These are phyloP conservation scores for Botrytis sinoallii DNA, from an alignment of 2,329 filamentous ascomycete species.

Conservation along the genomic window DNA sequence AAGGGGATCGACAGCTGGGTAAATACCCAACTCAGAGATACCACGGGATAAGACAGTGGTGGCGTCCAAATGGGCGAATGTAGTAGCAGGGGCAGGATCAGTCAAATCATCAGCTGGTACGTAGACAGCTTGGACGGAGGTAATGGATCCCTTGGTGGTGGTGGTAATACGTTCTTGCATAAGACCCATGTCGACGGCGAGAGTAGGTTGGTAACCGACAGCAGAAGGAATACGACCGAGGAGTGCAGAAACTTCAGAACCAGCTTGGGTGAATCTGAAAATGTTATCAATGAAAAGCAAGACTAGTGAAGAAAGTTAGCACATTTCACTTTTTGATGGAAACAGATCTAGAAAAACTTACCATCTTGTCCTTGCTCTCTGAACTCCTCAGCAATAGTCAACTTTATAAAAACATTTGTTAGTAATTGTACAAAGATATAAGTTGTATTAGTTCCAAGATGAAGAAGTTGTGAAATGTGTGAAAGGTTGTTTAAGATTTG, in stretches of 20 bases:
- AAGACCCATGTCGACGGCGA: slow-evolving; percentile 96
- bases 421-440: not conserved
- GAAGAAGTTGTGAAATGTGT: not conserved
- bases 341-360: slow-evolving; percentile 42
- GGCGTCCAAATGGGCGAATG: slow-evolving; percentile 99
- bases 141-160: slow-evolving; percentile 99
- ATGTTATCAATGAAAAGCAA: slow-evolving; percentile 99
- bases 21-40: slow-evolving; percentile 99
- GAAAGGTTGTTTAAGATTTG: not conserved
- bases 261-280: slow-evolving; percentile 99
- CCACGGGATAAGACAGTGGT: slow-evolving; percentile 99
- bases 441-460: not conserved
- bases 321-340: not conserved
- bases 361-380: slow-evolving; percentile 79
- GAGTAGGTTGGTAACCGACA: slow-evolving; percentile 99
- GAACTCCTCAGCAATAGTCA: slow-evolving; percentile 80
- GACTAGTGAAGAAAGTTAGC: slow-evolving; percentile 53
- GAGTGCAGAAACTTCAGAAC: slow-evolving; percentile 99
- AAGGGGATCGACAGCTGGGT: slow-evolving; percentile 98
- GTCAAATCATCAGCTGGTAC: slow-evolving; percentile 99
- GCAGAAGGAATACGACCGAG: slow-evolving; percentile 99
- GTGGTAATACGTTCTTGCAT: slow-evolving; percentile 99
- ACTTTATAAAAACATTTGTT: not conserved
- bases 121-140: slow-evolving; percentile 99
- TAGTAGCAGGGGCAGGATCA: slow-evolving; percentile 98